phyloP scores from a whole-genome alignment of 2,329 filamentous ascomycete genomes.

The Juglanconis juglandina region DNA sequence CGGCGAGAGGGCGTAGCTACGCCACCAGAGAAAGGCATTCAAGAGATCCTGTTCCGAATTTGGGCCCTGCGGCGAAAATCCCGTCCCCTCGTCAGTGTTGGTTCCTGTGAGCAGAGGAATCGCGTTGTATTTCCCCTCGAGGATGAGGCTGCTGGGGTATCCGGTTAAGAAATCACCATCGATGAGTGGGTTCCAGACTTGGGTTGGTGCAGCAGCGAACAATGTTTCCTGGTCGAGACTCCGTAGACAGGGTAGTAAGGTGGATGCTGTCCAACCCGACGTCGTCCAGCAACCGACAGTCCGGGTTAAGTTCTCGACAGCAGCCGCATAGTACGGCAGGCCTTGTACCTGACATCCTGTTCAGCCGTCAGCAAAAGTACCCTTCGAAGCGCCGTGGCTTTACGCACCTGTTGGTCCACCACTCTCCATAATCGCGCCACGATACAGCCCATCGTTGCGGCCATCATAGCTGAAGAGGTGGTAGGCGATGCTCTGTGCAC shows the following conservation, averaged over 20 bases:
- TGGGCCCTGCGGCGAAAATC: constrained; percentile 36
- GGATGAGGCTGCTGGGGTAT: constrained; percentile 44
- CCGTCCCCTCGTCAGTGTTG: constrained; percentile 47
- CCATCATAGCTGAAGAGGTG: constrained; percentile 56
- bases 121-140: constrained; percentile 37
- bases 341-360: constrained; percentile 24
- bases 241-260: constrained; percentile 37
- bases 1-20: constrained; percentile 43
- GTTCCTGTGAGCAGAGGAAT: constrained; percentile 45
- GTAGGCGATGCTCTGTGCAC: constrained; percentile 37
- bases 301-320: constrained; percentile 33
- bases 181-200: constrained; percentile 41
- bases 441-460: constrained; percentile 52
- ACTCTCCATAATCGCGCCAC: constrained; percentile 51
- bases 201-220: constrained; percentile 32
- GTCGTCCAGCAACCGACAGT: constrained; percentile 32
- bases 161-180: constrained; percentile 47
- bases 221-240: constrained; percentile 29
- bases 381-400: not conserved
- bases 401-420: constrained; percentile 33
- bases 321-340: constrained; percentile 32
- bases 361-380: not conserved
- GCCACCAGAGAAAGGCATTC: constrained; percentile 38
- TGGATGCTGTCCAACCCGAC: constrained; percentile 19
- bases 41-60: constrained; percentile 43